A percentile compares a stretch with the other conserved stretches of the same genome.
Evolutionary conservation across 768 basidiomycete genomes (phyloP).

Genomic region (Erythrobasidium yunnanense): DNA sequence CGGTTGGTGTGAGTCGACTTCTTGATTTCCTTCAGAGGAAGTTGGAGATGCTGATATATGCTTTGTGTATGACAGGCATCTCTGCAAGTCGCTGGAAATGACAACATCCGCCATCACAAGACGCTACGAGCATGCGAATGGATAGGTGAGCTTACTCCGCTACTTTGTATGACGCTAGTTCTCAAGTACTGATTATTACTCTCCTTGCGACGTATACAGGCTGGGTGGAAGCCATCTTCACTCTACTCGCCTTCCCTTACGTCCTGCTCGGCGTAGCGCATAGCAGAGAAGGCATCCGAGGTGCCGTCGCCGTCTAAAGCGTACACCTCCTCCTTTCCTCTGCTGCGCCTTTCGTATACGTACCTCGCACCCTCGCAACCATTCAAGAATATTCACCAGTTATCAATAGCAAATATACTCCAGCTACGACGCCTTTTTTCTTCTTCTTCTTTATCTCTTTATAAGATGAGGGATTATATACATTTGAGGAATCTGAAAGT

Average conservation of each 20-base stretch:
- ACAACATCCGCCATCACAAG: background rate
- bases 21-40: background rate
- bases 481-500: too few relatives aligned
- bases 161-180: background rate
- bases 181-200: background rate
- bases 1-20: background rate
- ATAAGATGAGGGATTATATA: too few relatives aligned
- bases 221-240: constrained; percentile 17
- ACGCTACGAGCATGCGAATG: constrained; percentile 15
- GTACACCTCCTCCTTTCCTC: background rate
- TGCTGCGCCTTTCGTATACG: too few relatives aligned
- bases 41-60: background rate
- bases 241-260: constrained; percentile 4
- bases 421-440: background rate
- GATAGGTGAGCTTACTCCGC: background rate
- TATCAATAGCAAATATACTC: background rate
- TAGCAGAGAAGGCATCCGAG: constrained; percentile 19
- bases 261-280: constrained; percentile 12
- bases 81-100: background rate
- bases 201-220: background rate
- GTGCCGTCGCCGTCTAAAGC: constrained; percentile 8
- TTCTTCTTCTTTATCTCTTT: background rate
- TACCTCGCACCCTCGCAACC: background rate
- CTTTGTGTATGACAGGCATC: background rate
- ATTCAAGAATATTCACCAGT: background rate